Evolutionary conservation across 2,329 filamentous ascomycete species (phyloP).

Genomic region (Keithomyces neogunnii): DNA sequence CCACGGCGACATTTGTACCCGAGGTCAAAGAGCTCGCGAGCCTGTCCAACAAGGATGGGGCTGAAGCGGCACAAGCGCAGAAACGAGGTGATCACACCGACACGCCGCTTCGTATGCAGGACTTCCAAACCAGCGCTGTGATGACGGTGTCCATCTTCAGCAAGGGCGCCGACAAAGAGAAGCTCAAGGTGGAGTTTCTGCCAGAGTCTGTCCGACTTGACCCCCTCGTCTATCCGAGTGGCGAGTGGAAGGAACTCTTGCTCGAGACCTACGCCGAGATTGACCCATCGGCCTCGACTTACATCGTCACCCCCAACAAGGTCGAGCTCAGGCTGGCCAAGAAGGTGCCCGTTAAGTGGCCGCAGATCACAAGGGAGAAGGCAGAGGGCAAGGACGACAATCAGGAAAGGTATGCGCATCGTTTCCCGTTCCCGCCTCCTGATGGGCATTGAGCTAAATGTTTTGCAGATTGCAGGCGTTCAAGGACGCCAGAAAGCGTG

Average conservation of each 20-base stretch:
- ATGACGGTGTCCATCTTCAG: slow-evolving; percentile 34
- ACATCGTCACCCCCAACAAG: slow-evolving; percentile 65
- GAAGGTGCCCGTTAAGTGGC: slow-evolving; percentile 60
- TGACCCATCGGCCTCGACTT: slow-evolving; percentile 50
- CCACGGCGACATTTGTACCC: slow-evolving; percentile 26
- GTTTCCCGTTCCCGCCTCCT: background rate
- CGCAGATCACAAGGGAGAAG: slow-evolving; percentile 18
- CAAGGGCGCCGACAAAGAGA: slow-evolving; percentile 31
- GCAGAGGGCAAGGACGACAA: background rate
- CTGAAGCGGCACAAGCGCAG: background rate
- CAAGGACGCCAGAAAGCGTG: background rate
- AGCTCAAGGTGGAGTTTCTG: slow-evolving; percentile 28
- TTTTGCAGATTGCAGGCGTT: background rate
- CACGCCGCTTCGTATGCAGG: slow-evolving; percentile 19
- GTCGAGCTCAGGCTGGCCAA: slow-evolving; percentile 72
- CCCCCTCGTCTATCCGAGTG: slow-evolving; percentile 26
- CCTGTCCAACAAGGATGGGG: background rate
- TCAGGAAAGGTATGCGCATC: background rate
- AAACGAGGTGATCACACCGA: slow-evolving; percentile 15
- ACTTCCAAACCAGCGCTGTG: slow-evolving; percentile 25
- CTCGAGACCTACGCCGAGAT: slow-evolving; percentile 59
- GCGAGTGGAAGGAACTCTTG: slow-evolving; percentile 54
- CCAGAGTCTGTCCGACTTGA: slow-evolving; percentile 18
- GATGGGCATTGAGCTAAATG: background rate
- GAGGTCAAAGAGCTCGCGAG: slow-evolving; percentile 20